Evolutionary conservation across 345 rosid species (phyloP), one percentile per base, ranked within the genome.

Genomic region (Garcia nutans): DNA sequence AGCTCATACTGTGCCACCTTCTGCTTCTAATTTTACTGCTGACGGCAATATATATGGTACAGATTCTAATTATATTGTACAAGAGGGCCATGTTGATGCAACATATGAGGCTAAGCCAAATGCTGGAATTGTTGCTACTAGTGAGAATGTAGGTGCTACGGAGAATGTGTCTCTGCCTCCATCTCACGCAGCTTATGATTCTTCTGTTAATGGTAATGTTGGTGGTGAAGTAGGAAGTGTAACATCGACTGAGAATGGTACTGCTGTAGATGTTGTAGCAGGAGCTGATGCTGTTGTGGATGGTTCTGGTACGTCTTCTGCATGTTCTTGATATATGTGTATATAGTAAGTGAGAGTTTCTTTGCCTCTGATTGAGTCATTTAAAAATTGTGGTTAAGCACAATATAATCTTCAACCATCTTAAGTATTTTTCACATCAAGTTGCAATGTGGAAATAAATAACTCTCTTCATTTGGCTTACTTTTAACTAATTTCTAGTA

Each of bases 121-220:
- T 73, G 79, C 45, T 79, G 84, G 61, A 47, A 67, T 74, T 9
- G 47, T 70, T 0, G 70, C 37, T 44, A 42, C 59, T 20, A 45
- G 65, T 44, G 83, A 73, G 68, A 86, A 74, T 82, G 77, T 56
- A 61, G 64, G 71, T 61, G 73, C 19, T 10, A 6, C 24, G 26
- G 84, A 78, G 64, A 76, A 76, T 64, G 47, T 63, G 20, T 17
- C 81, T 8, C 20, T 20, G 23, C 85, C 70, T 45, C 73, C 81
- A 22, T 52, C 84, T 67, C 81, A 83, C 49, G 77, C 74, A 65
- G 76, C 61, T 79, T 82, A 82, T 76, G 79, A 74, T 79, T 76
- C 87, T 65, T 68, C 88, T 76, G 78, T 85, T 47, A 93, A 95
- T 82, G 98, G 98, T 19, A 86, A 76, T 80, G 76, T 70, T 57